These are phyloP conservation scores for Phytophthora chlamydospora DNA, from an alignment of 352 stramenopile genomes.

Conservation along the genomic window DNA sequence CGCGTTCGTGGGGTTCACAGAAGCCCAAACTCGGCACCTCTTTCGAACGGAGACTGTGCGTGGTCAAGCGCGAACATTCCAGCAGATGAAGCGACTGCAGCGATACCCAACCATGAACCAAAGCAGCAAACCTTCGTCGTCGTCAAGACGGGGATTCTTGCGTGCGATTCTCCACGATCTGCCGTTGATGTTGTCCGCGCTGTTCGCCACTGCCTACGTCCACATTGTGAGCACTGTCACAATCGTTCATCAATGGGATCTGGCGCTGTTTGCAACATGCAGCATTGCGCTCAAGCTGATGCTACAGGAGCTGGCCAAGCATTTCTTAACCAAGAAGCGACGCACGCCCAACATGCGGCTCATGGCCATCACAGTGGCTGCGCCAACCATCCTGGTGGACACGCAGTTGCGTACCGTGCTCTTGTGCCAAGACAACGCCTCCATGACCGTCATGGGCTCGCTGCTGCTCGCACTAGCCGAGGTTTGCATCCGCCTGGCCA, in stretches of 20 bases:
- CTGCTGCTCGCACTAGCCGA: conserved; percentile 38
- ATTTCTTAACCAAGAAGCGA: conserved; percentile 12
- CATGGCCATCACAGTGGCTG: conserved; percentile 26
- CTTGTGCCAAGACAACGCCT: conserved; percentile 18
- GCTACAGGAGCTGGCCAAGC: conserved; percentile 28
- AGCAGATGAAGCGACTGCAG: conserved; percentile 4
- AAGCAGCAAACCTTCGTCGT: background rate
- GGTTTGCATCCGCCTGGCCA: conserved; percentile 29
- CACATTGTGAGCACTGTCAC: conserved; percentile 21
- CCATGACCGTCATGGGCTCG: conserved; percentile 26
- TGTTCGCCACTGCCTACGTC: conserved; percentile 31
- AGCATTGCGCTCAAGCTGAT: conserved; percentile 23
- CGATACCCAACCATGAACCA: background rate
- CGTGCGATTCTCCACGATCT: conserved; percentile 25
- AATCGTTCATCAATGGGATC: conserved; percentile 13
- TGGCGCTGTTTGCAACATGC: conserved; percentile 14
- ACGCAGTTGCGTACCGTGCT: conserved; percentile 33
- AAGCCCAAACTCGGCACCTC: conserved; percentile 22
- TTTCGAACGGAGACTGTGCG: conserved; percentile 26
- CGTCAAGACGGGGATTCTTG: conserved; percentile 6
- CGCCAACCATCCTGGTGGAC: conserved; percentile 35
- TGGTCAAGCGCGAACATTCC: conserved; percentile 4
- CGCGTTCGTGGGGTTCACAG: conserved; percentile 20
- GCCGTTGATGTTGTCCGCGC: conserved; percentile 18
- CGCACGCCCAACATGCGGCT: conserved; percentile 14